A percentile compares a stretch with the other conserved stretches of the same genome.
These are phyloP conservation scores for Mycosphaerella sp. DNA, from an alignment of 2,329 filamentous ascomycete genomes.

Conservation along the genomic window DNA sequence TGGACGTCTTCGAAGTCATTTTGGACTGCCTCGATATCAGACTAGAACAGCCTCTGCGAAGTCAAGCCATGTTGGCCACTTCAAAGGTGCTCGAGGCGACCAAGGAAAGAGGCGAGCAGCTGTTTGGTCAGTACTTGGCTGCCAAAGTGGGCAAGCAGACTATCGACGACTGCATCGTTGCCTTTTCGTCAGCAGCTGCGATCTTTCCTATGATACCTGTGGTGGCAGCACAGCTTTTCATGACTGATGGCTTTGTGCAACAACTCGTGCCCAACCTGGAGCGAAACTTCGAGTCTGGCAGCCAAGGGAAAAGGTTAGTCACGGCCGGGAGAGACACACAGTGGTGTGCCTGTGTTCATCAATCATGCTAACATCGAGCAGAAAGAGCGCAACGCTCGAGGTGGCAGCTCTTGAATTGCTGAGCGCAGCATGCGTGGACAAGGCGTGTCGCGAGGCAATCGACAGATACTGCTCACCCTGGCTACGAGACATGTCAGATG, in stretches of 20 bases:
- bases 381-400: constrained; percentile 80
- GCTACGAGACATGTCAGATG: constrained; percentile 71
- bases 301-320: constrained; percentile 30
- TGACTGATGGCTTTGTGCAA: constrained; percentile 79
- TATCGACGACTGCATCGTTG: constrained; percentile 81
- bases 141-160: constrained; percentile 65
- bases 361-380: constrained; percentile 39
- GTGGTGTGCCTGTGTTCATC: not conserved
- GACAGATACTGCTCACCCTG: constrained; percentile 78
- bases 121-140: constrained; percentile 69
- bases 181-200: constrained; percentile 84
- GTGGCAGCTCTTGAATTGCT: constrained; percentile 81
- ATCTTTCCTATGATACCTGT: constrained; percentile 81
- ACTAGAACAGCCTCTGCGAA: constrained; percentile 64
- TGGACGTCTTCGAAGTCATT: constrained; percentile 75
- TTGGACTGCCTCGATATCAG: constrained; percentile 82
- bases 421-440: constrained; percentile 84
- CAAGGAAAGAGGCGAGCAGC: constrained; percentile 58
- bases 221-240: constrained; percentile 69
- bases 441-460: constrained; percentile 73
- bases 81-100: constrained; percentile 78
- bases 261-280: constrained; percentile 56
- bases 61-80: constrained; percentile 73
- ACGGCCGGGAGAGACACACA: not conserved
- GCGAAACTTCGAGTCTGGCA: constrained; percentile 44